Conservation (phyloP, 106 monocot genomes). For the Phalaenopsis aphrodite region DNA sequence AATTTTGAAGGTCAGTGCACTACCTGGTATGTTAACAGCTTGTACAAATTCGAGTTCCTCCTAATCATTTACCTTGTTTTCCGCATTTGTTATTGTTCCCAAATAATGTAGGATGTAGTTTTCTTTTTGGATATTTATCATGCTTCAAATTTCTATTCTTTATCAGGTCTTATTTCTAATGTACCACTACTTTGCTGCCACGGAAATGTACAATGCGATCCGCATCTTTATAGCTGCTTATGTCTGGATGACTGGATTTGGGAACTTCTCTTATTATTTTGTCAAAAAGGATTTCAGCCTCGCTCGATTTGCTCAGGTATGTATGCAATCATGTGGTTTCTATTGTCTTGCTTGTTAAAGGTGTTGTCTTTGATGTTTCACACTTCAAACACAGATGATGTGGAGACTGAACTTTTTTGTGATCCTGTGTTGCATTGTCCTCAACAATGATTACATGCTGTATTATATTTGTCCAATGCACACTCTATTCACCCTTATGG, state of each 20-base stretch:
- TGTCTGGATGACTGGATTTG: conserved; percentile 99
- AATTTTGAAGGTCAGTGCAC: no score
- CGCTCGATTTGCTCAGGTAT: conserved; percentile 82
- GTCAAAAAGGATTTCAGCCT: conserved; percentile 92
- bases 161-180: conserved; percentile 90
- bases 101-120: background rate
- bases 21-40: background rate
- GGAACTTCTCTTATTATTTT: conserved; percentile 99
- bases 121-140: background rate
- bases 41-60: background rate
- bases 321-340: background rate
- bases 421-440: conserved; percentile 80
- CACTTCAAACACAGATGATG: conserved; percentile 67
- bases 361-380: background rate
- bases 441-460: conserved; percentile 88
- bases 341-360: background rate
- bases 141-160: background rate
- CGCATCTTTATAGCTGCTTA: conserved; percentile 95
- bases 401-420: conserved; percentile 96
- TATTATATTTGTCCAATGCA: conserved; percentile 99
- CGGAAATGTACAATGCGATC: conserved; percentile 95
- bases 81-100: background rate
- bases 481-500: conserved; percentile 97
- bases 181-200: conserved; percentile 97
- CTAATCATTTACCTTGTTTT: background rate